Evolutionary conservation across 345 rosid species (phyloP).

Genomic region (Syzygium jambos): DNA sequence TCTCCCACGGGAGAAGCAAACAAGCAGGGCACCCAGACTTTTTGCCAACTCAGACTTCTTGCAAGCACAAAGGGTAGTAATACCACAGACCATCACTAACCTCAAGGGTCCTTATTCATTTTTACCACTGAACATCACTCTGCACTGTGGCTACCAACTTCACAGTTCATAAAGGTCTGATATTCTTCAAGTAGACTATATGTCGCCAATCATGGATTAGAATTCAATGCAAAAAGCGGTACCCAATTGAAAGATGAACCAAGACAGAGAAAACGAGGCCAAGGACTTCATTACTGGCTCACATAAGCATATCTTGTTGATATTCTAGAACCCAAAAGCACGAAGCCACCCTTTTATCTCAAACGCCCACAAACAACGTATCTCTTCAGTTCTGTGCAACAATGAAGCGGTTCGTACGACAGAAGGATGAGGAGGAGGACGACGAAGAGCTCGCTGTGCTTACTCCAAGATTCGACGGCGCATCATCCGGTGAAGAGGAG

Average conservation of each 20-base stretch:
- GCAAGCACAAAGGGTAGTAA: neutral
- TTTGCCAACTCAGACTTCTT: neutral
- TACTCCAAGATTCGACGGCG: neutral
- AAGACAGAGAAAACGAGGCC: neutral
- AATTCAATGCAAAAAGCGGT: neutral
- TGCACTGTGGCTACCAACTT: neutral
- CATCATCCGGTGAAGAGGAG: neutral
- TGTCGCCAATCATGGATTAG: neutral
- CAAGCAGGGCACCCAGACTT: neutral
- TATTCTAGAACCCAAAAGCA: neutral
- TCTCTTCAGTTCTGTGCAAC: neutral
- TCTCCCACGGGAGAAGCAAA: neutral
- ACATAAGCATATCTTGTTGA: neutral
- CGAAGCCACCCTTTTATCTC: neutral
- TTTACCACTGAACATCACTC: neutral
- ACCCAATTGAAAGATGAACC: neutral
- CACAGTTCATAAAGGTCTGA: neutral
- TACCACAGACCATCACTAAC: neutral
- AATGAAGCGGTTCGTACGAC: neutral
- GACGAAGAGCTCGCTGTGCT: neutral
- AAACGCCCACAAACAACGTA: neutral
- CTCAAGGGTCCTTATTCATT: neutral
- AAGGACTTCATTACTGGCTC: neutral
- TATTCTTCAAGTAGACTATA: neutral
- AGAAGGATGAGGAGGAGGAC: neutral